Base-by-base conservation (phyloP, 257 asterid species). In the Orobanche coerulescens region DNA sequence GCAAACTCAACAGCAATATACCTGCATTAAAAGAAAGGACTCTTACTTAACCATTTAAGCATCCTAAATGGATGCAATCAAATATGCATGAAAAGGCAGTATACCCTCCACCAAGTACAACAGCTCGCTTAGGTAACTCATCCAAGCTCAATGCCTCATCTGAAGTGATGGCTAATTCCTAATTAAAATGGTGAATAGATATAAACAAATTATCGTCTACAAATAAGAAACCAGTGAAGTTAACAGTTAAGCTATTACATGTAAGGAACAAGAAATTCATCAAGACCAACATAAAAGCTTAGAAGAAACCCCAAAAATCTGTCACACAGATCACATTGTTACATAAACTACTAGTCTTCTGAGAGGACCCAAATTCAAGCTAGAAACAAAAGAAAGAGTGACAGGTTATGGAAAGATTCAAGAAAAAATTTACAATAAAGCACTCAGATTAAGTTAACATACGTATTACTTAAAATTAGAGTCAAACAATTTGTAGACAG, bases 1-100 rank as follows among this genome's bases (percentile, higher is more conserved):
- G 99, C 99, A 76, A 93, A 93, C 86, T 93, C 99, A 69, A 93
- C 97, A 56, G 99, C 92, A 79, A 93, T 93, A 49, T 93, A 93
- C 88, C 99, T 93, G 58, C 53, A 60, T 51, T 58, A 26, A 16
- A 61, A 44, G 56, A 30, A 62, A 30, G 43, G 26, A 73, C 11
- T 30, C 22, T 51, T 68, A 57, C 33, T 19, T 60, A 28, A 62
- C 58, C 20, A 65, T 61, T 57, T 47, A 36, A 44, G 44, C 46
- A 69, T 52, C 40, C 71, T 23, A 63, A 24, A 60, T 15, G 18
- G 71, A 54, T 20, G 18, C 46, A 60, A 10, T 12, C 60, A 62
- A 18, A 56, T 25, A 19, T 58, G 34, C 25, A 61, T 1, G 51
- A 42, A 58, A 62, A 65, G 57, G 44, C 14, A 70, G 61, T 74